phyloP scores from a whole-genome alignment of 306 rosid genomes.

The Hylodesmum podocarpum region DNA sequence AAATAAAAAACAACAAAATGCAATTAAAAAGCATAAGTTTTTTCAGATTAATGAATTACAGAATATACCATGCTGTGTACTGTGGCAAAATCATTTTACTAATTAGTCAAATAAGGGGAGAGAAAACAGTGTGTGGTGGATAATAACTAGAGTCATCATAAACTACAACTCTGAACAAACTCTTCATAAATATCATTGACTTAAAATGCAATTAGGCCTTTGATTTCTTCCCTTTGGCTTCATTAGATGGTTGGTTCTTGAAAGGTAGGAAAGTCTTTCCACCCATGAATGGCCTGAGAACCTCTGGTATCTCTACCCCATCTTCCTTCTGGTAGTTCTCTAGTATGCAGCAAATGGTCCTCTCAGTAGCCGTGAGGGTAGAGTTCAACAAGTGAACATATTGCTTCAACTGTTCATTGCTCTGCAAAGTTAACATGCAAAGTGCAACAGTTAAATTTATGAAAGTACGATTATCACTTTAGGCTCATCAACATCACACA shows the following conservation, averaged over 20 bases:
- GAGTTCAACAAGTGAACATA: slow-evolving; percentile 87
- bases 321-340: slow-evolving; percentile 92
- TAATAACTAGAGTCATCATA: slow-evolving; percentile 1
- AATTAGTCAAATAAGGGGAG: neutral
- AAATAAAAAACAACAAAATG: neutral
- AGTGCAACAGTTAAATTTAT: slow-evolving; percentile 31
- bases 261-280: slow-evolving; percentile 83
- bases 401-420: slow-evolving; percentile 80
- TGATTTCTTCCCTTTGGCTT: slow-evolving; percentile 97
- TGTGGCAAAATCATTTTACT: slow-evolving; percentile 20
- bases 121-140: slow-evolving; percentile 6
- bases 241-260: slow-evolving; percentile 58
- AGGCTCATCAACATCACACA: neutral
- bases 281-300: slow-evolving; percentile 67
- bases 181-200: slow-evolving; percentile 37
- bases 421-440: no score
- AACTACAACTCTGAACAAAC: slow-evolving; percentile 33
- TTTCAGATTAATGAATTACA: slow-evolving; percentile 21
- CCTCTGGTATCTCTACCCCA: slow-evolving; percentile 86
- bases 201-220: slow-evolving; percentile 70
- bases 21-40: neutral
- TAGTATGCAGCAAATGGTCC: slow-evolving; percentile 92
- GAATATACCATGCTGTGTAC: neutral
- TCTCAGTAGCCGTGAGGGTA: slow-evolving; percentile 95
- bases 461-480: no score